Conservation (phyloP, 495 filamentous ascomycete species). For the Podospora appendiculata region DNA sequence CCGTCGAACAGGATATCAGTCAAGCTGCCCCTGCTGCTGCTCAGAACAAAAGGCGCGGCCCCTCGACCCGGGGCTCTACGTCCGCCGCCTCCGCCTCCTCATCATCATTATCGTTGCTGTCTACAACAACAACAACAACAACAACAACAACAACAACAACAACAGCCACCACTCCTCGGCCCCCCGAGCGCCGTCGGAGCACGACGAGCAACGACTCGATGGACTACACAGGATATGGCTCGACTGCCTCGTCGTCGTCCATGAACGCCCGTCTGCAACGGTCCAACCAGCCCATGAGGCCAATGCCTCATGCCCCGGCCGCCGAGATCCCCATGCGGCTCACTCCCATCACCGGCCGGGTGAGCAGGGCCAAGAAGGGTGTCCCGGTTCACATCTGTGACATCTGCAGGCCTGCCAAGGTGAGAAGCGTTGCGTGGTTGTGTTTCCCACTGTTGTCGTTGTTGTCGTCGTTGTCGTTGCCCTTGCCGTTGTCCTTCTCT, state of each 20-base stretch:
- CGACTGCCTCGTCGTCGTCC: conserved; percentile 24
- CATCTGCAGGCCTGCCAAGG: conserved; percentile 55
- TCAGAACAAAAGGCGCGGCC: conserved; percentile 16
- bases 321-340: conserved; percentile 40
- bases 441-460: too few relatives aligned
- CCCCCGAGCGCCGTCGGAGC: conserved; percentile 30
- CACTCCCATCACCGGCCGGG: conserved; percentile 66
- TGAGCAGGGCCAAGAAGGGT: conserved; percentile 79
- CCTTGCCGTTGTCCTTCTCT: too few relatives aligned
- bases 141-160: too few relatives aligned
- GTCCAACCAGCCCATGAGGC: conserved; percentile 23
- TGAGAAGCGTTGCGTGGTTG: conserved; percentile 14
- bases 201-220: conserved; percentile 38
- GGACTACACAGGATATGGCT: conserved; percentile 33
- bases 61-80: conserved; percentile 12
- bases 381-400: conserved; percentile 72
- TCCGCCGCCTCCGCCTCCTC: conserved; percentile 5
- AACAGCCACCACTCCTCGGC: conserved; percentile 5
- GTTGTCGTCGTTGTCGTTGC: too few relatives aligned
- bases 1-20: conserved; percentile 22
- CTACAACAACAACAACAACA: too few relatives aligned
- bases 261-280: conserved; percentile 10
- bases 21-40: conserved; percentile 14
- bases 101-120: conserved; percentile 4
- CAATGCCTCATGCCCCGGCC: conserved; percentile 23